Evolutionary conservation across 192 early-diverging fungal genomes (phyloP).

Genomic region (Phycomyces blakesleeanus): DNA sequence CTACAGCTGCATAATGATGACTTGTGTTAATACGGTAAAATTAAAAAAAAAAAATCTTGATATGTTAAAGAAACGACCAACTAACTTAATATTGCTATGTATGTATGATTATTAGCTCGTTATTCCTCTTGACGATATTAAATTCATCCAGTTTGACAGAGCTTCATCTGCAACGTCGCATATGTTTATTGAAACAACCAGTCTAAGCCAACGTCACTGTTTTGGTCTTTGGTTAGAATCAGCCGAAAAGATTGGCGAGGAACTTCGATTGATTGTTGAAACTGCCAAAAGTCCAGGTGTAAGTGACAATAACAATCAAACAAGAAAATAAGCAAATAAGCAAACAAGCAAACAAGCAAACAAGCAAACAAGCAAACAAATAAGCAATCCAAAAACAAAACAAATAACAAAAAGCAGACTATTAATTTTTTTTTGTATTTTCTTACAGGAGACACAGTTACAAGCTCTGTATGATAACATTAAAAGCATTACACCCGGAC

Average conservation of each 20-base stretch:
- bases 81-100: background rate
- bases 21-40: constrained; percentile 54
- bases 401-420: background rate
- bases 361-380: background rate
- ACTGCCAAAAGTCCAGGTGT: constrained; percentile 7
- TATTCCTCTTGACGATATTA: constrained; percentile 40
- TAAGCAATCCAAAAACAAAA: too few species aligned
- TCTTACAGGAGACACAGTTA: constrained; percentile 1
- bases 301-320: background rate
- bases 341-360: background rate
- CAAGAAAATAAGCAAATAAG: background rate
- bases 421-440: background rate
- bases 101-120: too few species aligned
- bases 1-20: constrained; percentile 57
- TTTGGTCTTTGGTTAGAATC: constrained; percentile 23
- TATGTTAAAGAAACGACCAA: background rate
- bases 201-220: background rate
- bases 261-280: constrained; percentile 16
- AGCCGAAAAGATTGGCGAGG: constrained; percentile 16
- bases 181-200: constrained; percentile 13
- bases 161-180: constrained; percentile 11
- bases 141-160: constrained; percentile 27
- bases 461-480: constrained; percentile 17
- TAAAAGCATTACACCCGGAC: background rate
- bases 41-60: background rate